Conservation (phyloP, 1,284 basidiomycete species). For the Moesziomyces parantarcticus region DNA sequence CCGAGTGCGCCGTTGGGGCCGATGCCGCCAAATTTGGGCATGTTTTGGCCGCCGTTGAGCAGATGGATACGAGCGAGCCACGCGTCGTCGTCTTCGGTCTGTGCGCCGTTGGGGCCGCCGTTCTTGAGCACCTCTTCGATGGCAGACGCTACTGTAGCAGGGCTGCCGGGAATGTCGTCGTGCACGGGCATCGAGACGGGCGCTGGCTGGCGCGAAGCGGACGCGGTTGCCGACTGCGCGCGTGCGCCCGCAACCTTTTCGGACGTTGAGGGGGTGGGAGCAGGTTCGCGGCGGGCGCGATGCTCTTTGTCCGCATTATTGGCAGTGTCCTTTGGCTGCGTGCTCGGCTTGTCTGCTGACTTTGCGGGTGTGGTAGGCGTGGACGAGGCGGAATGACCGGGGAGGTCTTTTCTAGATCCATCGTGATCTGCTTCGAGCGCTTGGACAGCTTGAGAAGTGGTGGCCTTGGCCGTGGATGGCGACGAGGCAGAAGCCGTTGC, state of each 20-base stretch:
- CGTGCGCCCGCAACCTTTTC: constrained; percentile 9
- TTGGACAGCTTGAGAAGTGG: too few species aligned
- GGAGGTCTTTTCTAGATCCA: too few species aligned
- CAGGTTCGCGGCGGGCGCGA: too few species aligned
- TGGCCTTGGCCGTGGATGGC: too few species aligned
- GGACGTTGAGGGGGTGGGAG: neutral
- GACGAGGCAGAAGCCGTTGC: too few species aligned
- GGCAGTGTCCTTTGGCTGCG: too few species aligned
- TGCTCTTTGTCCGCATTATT: too few species aligned
- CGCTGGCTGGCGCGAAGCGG: constrained; percentile 1
- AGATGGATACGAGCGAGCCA: constrained; percentile 62
- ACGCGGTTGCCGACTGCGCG: constrained; percentile 13
- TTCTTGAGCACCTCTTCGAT: constrained; percentile 44
- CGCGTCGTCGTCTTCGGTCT: constrained; percentile 51
- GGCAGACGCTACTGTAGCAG: constrained; percentile 42
- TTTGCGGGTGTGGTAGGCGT: too few species aligned
- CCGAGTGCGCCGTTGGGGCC: constrained; percentile 25
- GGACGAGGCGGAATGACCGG: too few species aligned
- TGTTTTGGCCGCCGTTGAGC: constrained; percentile 61
- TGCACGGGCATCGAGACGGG: constrained; percentile 4
- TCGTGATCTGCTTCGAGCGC: too few species aligned
- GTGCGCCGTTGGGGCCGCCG: constrained; percentile 21
- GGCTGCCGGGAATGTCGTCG: constrained; percentile 37
- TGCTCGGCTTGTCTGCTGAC: too few species aligned
- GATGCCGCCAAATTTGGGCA: constrained; percentile 44